These are phyloP conservation scores for Thielaviopsis euricoi DNA, from an alignment of 2,329 filamentous ascomycete genomes.

Conservation along the genomic window DNA sequence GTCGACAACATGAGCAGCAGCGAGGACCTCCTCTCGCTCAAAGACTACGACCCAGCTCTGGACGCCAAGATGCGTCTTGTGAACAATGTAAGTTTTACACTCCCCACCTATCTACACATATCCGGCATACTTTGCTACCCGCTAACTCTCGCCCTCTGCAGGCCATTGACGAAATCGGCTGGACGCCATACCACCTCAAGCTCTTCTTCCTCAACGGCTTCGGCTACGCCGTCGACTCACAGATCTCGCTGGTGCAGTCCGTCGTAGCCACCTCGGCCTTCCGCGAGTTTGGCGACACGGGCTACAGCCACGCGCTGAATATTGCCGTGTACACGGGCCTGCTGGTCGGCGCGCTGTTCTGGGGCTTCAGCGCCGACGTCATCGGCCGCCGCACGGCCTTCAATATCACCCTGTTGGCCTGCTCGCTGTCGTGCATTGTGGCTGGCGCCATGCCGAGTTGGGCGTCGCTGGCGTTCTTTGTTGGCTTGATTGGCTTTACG, in stretches of 20 bases:
- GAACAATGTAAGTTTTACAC: constrained; percentile 39
- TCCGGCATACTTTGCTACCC: too few relatives aligned
- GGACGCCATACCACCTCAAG: constrained; percentile 42
- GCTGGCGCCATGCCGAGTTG: constrained; percentile 53
- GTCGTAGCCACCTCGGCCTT: constrained; percentile 43
- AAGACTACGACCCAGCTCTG: constrained; percentile 43
- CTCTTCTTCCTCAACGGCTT: constrained; percentile 47
- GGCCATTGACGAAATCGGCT: constrained; percentile 43
- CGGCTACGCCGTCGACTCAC: constrained; percentile 32
- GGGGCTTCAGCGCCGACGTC: constrained; percentile 51
- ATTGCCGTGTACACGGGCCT: constrained; percentile 43
- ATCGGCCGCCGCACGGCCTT: constrained; percentile 54
- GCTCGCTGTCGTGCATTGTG: constrained; percentile 38
- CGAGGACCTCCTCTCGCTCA: constrained; percentile 37
- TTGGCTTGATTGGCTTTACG: constrained; percentile 33
- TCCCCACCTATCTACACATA: too few relatives aligned
- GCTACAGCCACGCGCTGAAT: constrained; percentile 40
- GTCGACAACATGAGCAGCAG: constrained; percentile 10
- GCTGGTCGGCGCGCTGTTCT: constrained; percentile 44
- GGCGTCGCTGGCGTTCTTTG: constrained; percentile 46
- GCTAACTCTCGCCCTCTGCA: too few relatives aligned
- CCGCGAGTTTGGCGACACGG: constrained; percentile 38
- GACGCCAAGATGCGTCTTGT: constrained; percentile 53
- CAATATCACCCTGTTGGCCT: constrained; percentile 36
- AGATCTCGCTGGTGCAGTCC: constrained; percentile 38